Conservation (phyloP, 2,329 filamentous ascomycete genomes). For the Plectosphaerella sp. region DNA sequence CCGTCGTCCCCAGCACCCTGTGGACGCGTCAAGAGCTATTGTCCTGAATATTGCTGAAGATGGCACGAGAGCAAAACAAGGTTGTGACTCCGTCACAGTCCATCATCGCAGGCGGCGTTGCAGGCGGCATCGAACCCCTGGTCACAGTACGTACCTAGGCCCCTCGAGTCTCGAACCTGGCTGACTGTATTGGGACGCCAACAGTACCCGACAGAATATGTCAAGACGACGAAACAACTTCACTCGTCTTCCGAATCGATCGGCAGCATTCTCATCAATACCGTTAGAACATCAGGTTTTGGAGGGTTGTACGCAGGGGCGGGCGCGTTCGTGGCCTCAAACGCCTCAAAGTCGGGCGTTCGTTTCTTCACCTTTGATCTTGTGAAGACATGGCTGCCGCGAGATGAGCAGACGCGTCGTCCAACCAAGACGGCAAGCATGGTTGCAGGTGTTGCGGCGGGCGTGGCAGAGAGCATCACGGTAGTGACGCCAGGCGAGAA, state of each 20-base stretch:
- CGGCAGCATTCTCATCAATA: constrained; percentile 3
- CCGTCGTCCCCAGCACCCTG: no score
- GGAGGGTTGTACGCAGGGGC: constrained; percentile 9
- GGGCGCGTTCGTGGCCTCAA: constrained; percentile 13
- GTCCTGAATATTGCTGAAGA: neutral
- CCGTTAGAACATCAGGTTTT: constrained; percentile 3
- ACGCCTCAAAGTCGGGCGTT: constrained; percentile 14
- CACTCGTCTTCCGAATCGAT: constrained; percentile 4
- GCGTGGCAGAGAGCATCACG: constrained; percentile 14
- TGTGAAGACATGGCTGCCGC: constrained; percentile 9
- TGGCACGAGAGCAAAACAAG: neutral
- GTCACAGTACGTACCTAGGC: neutral
- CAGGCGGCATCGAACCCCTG: constrained; percentile 2
- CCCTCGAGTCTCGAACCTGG: neutral
- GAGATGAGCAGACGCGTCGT: neutral
- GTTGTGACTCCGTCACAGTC: neutral
- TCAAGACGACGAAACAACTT: constrained; percentile 11
- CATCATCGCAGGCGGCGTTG: neutral
- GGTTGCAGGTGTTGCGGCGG: constrained; percentile 16
- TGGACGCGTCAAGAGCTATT: neutral
- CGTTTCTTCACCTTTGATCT: constrained; percentile 18
- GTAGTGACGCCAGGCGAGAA: constrained; percentile 21
- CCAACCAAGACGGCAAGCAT: constrained; percentile 14
- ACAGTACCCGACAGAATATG: constrained; percentile 4
- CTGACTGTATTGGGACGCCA: neutral